Evolutionary conservation across 345 rosid genomes (phyloP).

Genomic region (Salix caprea): DNA sequence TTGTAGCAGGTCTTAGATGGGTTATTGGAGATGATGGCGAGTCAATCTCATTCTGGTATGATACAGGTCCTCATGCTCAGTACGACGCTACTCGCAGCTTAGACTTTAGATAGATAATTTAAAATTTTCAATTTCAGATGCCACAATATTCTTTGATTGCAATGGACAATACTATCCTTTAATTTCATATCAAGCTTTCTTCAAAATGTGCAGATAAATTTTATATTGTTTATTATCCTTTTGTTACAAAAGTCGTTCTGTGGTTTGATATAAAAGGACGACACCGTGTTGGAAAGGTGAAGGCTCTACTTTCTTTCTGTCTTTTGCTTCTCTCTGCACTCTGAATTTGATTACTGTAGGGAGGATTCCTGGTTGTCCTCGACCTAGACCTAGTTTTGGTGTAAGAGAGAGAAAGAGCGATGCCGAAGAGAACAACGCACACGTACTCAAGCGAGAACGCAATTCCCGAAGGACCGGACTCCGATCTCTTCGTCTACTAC

Average conservation of each 20-base stretch:
- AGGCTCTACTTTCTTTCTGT: not conserved
- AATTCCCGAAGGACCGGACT: conserved; percentile 88
- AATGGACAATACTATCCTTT: no score
- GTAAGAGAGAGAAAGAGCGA: conserved; percentile 15
- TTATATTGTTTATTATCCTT: no score
- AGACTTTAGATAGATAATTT: no score
- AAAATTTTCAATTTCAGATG: no score
- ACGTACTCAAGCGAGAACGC: conserved; percentile 99
- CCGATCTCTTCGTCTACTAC: conserved; percentile 97
- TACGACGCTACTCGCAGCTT: no score
- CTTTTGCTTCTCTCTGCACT: not conserved
- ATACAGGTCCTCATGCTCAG: no score
- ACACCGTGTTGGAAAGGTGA: not conserved
- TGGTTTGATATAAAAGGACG: not conserved
- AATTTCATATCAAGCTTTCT: no score
- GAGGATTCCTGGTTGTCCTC: not conserved
- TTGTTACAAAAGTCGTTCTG: not conserved
- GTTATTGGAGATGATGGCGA: no score
- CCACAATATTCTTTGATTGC: no score
- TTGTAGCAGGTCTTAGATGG: no score
- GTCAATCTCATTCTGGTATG: no score
- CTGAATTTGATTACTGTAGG: not conserved
- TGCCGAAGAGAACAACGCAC: conserved; percentile 99
- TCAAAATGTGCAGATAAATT: no score
- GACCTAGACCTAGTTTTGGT: not conserved